Conservation (phyloP, 2,329 filamentous ascomycete species). For the Fusarium austroafricanum region DNA sequence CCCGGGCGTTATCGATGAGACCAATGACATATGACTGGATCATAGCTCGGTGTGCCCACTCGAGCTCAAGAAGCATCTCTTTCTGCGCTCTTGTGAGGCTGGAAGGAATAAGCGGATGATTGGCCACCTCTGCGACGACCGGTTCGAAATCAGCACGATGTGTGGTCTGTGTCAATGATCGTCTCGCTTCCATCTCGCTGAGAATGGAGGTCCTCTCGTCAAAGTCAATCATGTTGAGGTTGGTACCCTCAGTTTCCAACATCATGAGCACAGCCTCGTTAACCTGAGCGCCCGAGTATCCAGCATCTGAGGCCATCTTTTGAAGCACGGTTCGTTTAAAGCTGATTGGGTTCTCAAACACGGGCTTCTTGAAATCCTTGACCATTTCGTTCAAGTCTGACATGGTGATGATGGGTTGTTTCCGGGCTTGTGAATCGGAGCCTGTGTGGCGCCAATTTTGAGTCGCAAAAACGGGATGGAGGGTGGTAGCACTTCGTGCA, state of each 20-base stretch:
- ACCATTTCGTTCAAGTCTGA: slow-evolving; percentile 43
- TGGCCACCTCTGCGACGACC: slow-evolving; percentile 40
- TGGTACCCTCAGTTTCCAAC: slow-evolving; percentile 50
- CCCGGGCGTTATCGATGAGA: slow-evolving; percentile 67
- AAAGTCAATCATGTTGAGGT: slow-evolving; percentile 48
- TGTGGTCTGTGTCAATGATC: slow-evolving; percentile 2
- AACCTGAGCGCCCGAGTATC: slow-evolving; percentile 48
- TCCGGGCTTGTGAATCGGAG: slow-evolving; percentile 21
- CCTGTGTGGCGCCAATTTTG: slow-evolving; percentile 43
- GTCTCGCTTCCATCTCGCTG: slow-evolving; percentile 31
- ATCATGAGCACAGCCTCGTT: slow-evolving; percentile 52
- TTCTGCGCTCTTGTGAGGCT: slow-evolving; percentile 71
- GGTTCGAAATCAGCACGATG: slow-evolving; percentile 35
- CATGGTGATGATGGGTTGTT: slow-evolving; percentile 37
- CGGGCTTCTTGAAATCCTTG: slow-evolving; percentile 37
- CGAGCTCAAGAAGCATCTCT: slow-evolving; percentile 75
- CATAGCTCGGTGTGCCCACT: slow-evolving; percentile 76
- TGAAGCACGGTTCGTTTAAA: slow-evolving; percentile 50
- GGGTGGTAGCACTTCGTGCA: slow-evolving; percentile 55
- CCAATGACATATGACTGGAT: slow-evolving; percentile 75
- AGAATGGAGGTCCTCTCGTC: slow-evolving; percentile 46
- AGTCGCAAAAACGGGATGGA: slow-evolving; percentile 52
- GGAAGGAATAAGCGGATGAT: slow-evolving; percentile 61
- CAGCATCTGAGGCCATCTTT: slow-evolving; percentile 54
- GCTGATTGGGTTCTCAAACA: slow-evolving; percentile 43